Evolutionary conservation across 2,329 filamentous ascomycete genomes (phyloP).

Genomic region (Talaromyces sp.): DNA sequence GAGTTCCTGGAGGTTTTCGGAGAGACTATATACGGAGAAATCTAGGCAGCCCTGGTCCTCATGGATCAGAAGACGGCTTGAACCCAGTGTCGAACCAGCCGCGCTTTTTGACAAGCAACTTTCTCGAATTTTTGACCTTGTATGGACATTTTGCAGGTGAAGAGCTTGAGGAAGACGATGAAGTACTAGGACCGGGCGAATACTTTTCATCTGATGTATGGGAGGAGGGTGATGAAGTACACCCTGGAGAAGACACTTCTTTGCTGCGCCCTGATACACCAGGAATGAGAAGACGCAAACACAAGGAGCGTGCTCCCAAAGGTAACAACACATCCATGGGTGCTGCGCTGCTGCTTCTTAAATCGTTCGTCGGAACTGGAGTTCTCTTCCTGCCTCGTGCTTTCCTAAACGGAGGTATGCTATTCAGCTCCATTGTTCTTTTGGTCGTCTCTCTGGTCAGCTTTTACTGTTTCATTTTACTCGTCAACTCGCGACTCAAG

Average conservation of each 20-base stretch:
- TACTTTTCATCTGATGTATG: constrained; percentile 81
- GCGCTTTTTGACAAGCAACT: constrained; percentile 80
- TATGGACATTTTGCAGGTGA: constrained; percentile 98
- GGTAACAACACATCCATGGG: constrained; percentile 75
- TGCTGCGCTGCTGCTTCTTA: constrained; percentile 80
- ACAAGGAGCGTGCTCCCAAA: constrained; percentile 67
- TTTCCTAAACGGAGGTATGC: constrained; percentile 94
- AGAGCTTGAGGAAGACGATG: constrained; percentile 93
- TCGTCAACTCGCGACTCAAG: constrained; percentile 79
- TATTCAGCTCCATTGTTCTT: constrained; percentile 92
- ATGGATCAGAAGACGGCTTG: constrained; percentile 37
- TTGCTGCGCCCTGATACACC: constrained; percentile 67
- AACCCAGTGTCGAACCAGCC: constrained; percentile 41
- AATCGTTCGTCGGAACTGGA: constrained; percentile 82
- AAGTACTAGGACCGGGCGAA: constrained; percentile 78
- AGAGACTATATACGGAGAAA: constrained; percentile 80
- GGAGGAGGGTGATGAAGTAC: constrained; percentile 58
- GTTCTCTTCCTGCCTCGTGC: constrained; percentile 36
- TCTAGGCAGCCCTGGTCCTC: constrained; percentile 60
- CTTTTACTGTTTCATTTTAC: constrained; percentile 95
- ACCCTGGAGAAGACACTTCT: constrained; percentile 83
- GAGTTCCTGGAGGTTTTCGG: constrained; percentile 88
- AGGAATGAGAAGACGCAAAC: constrained; percentile 68
- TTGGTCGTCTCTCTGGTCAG: constrained; percentile 78
- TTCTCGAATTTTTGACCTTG: constrained; percentile 89